Base-by-base conservation (phyloP, 2,329 filamentous ascomycete species). In the Venturia carpophila region DNA sequence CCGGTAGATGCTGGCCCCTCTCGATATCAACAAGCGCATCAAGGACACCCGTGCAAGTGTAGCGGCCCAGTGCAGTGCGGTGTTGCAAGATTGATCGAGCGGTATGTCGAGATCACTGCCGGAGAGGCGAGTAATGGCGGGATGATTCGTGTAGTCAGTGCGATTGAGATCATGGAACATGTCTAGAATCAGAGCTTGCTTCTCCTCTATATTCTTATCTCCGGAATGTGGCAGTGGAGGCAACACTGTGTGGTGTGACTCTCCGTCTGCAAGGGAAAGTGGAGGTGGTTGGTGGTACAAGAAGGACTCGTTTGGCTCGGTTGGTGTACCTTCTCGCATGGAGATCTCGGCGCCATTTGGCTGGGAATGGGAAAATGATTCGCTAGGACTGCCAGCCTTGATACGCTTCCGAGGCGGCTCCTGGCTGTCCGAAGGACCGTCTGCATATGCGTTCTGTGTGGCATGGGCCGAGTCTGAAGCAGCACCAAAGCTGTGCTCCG, bases 61-160 rank as follows among this genome's bases (percentile, higher is more conserved):
- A 5, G 94, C 92, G 2, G 94, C 94, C 94, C 94, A 99, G 73
- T 97, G 93, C 49, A 99, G 80, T 2, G 92, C 92, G 21, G 92
- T 97, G 72, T 97, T 91, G 43, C 87, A 87, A 66, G 91, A 91
- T 34, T 88, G 84, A 72, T 99, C 94, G 66, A 99, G 91, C 1
- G 94, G 93, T 74, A 94, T 88, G 72, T 99, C 94, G 27, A 97
- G 83, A 69, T 99, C 93, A 47, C 87, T 80, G 0, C 90, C 86
- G 1, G 86, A 88, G 65, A 97, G 82, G 11, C 86, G 87, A 60
- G 87, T 82, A 47, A 99, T 84, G 47, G 90, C 88, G 13, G 92
- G 89, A 71, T 93, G 88, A 65, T 88, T 87, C 1, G 86, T 83
- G 68, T 82, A 87, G 68, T 95, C 90, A 9, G 85, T 86, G 13